A percentile compares a stretch with the other conserved stretches of the same genome.
These are phyloP conservation scores for Tephrocybe sp. DNA, from an alignment of 768 basidiomycete species.

Conservation along the genomic window DNA sequence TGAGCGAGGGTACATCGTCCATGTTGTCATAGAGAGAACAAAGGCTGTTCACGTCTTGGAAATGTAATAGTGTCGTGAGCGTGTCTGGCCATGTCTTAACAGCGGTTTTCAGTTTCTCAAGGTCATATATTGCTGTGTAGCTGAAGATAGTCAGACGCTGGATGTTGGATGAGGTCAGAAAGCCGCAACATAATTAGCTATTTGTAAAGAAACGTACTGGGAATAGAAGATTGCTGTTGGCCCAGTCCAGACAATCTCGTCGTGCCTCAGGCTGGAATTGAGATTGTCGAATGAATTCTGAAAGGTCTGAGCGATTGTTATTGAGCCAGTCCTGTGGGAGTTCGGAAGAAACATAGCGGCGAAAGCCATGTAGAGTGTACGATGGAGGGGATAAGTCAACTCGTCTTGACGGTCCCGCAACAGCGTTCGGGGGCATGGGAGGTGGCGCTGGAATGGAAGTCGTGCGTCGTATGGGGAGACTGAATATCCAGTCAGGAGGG, in stretches of 20 bases:
- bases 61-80: conserved; percentile 1
- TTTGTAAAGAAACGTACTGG: neutral
- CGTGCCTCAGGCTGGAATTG: neutral
- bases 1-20: conserved; percentile 3
- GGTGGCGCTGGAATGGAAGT: neutral
- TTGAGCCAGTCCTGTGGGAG: conserved; percentile 6
- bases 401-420: neutral
- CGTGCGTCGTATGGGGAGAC: conserved; percentile 41
- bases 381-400: conserved; percentile 9
- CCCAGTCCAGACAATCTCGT: conserved; percentile 7
- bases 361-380: conserved; percentile 7
- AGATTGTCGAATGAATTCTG: conserved; percentile 5
- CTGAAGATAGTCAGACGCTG: conserved; percentile 8
- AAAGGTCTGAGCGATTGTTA: conserved; percentile 2
- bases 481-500: conserved; percentile 70
- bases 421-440: neutral
- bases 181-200: neutral
- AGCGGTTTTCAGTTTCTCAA: neutral
- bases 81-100: conserved; percentile 4
- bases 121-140: conserved; percentile 5
- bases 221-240: conserved; percentile 1
- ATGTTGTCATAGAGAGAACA: conserved; percentile 6
- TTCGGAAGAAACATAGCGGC: conserved; percentile 7
- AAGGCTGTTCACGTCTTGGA: conserved; percentile 5
- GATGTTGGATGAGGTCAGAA: neutral